Percentiles rank a stretch among this genome's conserved stretches.
These are phyloP conservation scores for Capniomyces stellatus DNA, from an alignment of 371 early-diverging fungal species.

Conservation along the genomic window DNA sequence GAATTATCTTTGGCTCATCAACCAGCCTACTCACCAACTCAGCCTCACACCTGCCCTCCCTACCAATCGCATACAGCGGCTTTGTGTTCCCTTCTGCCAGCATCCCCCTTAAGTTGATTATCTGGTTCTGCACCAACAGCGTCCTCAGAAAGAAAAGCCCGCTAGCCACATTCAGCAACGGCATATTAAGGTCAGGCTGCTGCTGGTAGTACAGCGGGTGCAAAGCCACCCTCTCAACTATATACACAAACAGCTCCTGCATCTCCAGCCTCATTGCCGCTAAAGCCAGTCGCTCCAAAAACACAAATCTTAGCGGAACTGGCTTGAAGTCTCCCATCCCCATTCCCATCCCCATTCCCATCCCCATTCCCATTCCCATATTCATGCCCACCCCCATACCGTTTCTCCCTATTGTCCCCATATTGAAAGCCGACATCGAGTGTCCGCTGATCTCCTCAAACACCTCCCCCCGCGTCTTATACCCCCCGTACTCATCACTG, in stretches of 20 bases:
- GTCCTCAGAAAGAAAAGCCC: not conserved
- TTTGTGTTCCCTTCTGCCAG: not conserved
- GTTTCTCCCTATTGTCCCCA: not conserved
- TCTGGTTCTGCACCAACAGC: not conserved
- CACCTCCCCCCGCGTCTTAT: not conserved
- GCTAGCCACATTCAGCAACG: not conserved
- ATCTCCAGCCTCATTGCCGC: not conserved
- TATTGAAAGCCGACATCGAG: not conserved
- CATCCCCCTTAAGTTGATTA: not conserved
- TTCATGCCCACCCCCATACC: no score
- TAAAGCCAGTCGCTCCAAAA: not conserved
- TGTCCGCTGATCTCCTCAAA: not conserved
- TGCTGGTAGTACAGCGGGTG: not conserved
- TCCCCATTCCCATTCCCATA: not conserved
- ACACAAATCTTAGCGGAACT: not conserved
- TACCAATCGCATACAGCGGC: not conserved
- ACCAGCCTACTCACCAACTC: no score
- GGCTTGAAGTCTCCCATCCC: not conserved
- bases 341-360: not conserved
- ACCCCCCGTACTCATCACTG: not conserved
- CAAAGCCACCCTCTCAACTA: not conserved
- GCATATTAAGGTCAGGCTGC: not conserved
- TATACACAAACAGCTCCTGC: constrained; percentile 1
- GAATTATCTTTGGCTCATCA: not conserved
- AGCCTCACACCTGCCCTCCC: no score